These are phyloP conservation scores for Rutstroemia sp. DNA, from an alignment of 2,329 filamentous ascomycete species.

Conservation along the genomic window DNA sequence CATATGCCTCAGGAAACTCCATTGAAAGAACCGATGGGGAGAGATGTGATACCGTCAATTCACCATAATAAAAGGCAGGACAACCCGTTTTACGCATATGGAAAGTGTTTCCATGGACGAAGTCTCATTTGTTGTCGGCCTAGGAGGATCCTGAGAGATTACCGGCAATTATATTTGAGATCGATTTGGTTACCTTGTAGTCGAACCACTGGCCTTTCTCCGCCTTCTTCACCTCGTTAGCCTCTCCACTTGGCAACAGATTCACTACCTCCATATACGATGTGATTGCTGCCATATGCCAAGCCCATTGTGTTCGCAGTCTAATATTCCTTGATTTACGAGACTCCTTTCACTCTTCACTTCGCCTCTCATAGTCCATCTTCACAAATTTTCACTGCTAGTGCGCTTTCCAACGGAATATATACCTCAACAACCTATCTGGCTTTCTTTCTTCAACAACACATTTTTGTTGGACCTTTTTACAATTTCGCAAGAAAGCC, in stretches of 20 bases:
- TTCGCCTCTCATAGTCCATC: not conserved
- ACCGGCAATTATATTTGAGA: no score
- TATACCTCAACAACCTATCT: no score
- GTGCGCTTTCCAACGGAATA: not conserved
- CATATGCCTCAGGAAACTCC: no score
- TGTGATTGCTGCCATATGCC: not conserved
- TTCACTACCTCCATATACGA: not conserved
- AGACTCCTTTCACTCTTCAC: not conserved
- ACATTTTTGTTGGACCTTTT: not conserved
- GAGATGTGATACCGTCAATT: no score
- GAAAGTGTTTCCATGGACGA: no score
- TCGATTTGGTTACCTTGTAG: no score
- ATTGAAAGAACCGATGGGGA: no score
- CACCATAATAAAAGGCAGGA: no score
- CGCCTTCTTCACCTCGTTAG: not conserved
- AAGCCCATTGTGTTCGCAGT: not conserved
- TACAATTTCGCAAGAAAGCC: not conserved
- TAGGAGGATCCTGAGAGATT: no score
- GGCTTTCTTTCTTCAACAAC: not conserved
- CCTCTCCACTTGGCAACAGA: not conserved
- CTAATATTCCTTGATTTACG: not conserved
- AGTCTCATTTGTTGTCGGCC: no score
- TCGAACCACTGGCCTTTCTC: not conserved
- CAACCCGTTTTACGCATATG: no score
- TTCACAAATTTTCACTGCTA: not conserved